These are phyloP conservation scores for Bruguiera sexangula DNA, from an alignment of 345 rosid species.

Conservation along the genomic window DNA sequence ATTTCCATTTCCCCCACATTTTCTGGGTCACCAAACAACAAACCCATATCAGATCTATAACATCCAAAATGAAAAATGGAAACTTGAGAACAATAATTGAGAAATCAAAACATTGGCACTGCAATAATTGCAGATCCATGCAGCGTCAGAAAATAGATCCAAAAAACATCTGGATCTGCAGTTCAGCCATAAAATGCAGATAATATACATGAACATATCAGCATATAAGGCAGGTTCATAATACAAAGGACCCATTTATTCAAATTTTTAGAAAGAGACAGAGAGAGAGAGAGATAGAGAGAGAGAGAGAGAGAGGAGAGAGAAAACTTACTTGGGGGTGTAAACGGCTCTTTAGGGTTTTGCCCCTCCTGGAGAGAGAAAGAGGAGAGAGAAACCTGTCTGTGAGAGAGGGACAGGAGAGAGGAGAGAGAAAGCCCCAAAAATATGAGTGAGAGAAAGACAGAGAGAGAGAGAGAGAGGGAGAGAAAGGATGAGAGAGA, in stretches of 20 bases:
- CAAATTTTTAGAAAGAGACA: slow-evolving; percentile 40
- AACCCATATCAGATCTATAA: background rate
- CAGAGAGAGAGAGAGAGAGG: slow-evolving; percentile 14
- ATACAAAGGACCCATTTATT: slow-evolving; percentile 53
- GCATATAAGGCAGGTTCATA: slow-evolving; percentile 24
- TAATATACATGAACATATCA: background rate
- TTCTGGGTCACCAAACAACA: background rate
- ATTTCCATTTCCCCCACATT: background rate
- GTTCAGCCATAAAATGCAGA: slow-evolving; percentile 1
- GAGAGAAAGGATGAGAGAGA: slow-evolving; percentile 30
- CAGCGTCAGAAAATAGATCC: background rate
- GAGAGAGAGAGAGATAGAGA: slow-evolving; percentile 16
- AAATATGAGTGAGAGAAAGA: too few species aligned
- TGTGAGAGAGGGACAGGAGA: slow-evolving; percentile 12
- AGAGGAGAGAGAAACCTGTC: slow-evolving; percentile 12
- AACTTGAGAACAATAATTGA: background rate
- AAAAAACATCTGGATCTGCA: background rate
- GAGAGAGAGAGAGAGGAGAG: slow-evolving; percentile 50
- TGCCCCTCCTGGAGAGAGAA: slow-evolving; percentile 79
- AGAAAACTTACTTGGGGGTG: slow-evolving; percentile 87
- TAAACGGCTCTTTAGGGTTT: slow-evolving; percentile 80
- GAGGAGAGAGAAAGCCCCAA: slow-evolving; percentile 39
- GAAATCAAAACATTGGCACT: slow-evolving; percentile 17
- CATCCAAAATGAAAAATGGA: background rate
- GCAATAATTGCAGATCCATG: slow-evolving; percentile 39